Percentiles rank a stretch among this genome's conserved stretches.
Evolutionary conservation across 495 filamentous ascomycete species (phyloP).

Genomic region (Penicillium paradoxum): DNA sequence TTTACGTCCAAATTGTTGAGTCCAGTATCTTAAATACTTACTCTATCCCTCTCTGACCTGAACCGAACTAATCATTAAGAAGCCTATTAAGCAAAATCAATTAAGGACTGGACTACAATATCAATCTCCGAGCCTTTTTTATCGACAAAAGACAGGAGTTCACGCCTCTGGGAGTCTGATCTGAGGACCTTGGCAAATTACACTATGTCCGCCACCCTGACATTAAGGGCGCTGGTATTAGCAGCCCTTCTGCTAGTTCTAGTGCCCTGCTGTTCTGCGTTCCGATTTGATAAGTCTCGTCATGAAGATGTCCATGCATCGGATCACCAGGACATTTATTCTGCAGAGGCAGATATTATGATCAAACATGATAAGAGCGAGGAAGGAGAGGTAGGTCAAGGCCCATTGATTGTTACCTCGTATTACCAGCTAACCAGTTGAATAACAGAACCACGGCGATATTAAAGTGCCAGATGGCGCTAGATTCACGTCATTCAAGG

Average conservation of each 20-base stretch:
- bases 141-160: not conserved
- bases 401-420: not conserved
- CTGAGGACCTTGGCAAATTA: not conserved
- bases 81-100: not conserved
- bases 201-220: constrained; percentile 8
- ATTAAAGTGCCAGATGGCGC: constrained; percentile 15
- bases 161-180: not conserved
- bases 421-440: constrained; percentile 7
- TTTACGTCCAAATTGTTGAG: not conserved
- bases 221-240: constrained; percentile 6
- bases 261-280: constrained; percentile 9
- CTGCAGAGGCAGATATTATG: constrained; percentile 7
- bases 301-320: constrained; percentile 8
- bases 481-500: constrained; percentile 11
- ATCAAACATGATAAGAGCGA: constrained; percentile 5
- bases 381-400: constrained; percentile 8
- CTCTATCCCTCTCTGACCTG: not conserved
- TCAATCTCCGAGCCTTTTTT: too few relatives aligned
- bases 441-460: constrained; percentile 12
- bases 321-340: constrained; percentile 12
- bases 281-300: constrained; percentile 3
- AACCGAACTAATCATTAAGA: not conserved
- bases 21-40: not conserved
- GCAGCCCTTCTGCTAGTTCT: constrained; percentile 6
- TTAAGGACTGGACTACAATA: not conserved